A percentile compares a stretch with the other conserved stretches of the same genome.
Evolutionary conservation across 371 early-diverging fungal genomes (phyloP).

Genomic region (Parasitella parasitica): DNA sequence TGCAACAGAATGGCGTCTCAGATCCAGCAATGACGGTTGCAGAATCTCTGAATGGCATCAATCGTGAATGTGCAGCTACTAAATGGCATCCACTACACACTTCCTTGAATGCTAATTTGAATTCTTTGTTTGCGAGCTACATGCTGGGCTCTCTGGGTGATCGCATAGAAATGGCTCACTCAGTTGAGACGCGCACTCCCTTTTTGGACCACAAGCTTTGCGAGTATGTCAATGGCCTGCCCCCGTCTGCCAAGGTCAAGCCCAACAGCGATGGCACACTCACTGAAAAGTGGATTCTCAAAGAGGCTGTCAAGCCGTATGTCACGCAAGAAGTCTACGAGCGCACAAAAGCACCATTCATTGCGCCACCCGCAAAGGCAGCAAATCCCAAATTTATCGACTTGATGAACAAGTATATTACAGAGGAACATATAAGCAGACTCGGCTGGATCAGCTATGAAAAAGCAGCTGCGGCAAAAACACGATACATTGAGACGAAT

Average conservation of each 20-base stretch:
- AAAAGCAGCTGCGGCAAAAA: background rate
- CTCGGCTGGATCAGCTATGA: slow-evolving; percentile 13
- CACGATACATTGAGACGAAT: background rate
- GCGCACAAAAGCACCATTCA: slow-evolving; percentile 17
- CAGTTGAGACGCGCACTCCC: slow-evolving; percentile 19
- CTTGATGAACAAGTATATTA: slow-evolving; percentile 1
- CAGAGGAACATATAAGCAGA: slow-evolving; percentile 2
- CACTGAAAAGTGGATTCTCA: slow-evolving; percentile 20
- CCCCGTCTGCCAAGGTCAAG: slow-evolving; percentile 16
- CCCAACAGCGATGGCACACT: background rate
- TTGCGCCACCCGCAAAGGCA: slow-evolving; percentile 10
- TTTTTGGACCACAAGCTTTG: slow-evolving; percentile 19
- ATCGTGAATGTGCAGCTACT: background rate
- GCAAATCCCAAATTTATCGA: background rate
- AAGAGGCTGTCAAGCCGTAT: slow-evolving; percentile 20
- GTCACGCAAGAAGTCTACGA: slow-evolving; percentile 20
- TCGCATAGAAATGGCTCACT: slow-evolving; percentile 23
- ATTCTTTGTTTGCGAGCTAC: slow-evolving; percentile 8
- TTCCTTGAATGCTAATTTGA: slow-evolving; percentile 6
- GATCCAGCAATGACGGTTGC: slow-evolving; percentile 1
- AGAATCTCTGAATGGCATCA: slow-evolving; percentile 7
- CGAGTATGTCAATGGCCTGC: slow-evolving; percentile 20
- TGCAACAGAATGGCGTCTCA: background rate
- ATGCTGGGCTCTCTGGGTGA: slow-evolving; percentile 13
- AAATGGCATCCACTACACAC: slow-evolving; percentile 24